phyloP scores from a whole-genome alignment of 2,329 filamentous ascomycete genomes.

The Sarocladium kiliense region DNA sequence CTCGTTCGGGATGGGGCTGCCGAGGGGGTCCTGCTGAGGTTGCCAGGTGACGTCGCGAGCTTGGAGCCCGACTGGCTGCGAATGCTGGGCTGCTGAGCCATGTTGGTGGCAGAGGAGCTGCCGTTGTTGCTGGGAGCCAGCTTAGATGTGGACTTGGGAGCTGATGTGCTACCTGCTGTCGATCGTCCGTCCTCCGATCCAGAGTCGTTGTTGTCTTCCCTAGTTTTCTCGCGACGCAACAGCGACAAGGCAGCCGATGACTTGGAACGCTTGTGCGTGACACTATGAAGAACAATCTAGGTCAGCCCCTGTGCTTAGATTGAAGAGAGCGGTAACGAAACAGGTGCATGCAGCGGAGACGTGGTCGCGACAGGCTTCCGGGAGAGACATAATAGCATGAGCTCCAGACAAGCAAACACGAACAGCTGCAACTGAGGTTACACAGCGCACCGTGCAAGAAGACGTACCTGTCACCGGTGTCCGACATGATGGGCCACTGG shows the following conservation, averaged over 20 bases:
- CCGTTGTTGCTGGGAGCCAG: conserved; percentile 9
- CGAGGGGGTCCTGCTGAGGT: conserved; percentile 37
- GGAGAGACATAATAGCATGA: conserved; percentile 3
- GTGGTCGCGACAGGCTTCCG: conserved; percentile 6
- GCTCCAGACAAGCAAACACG: conserved; percentile 1
- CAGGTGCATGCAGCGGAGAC: conserved; percentile 8
- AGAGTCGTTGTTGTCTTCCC: conserved; percentile 50
- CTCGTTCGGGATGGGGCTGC: conserved; percentile 20
- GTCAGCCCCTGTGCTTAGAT: not conserved
- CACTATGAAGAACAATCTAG: conserved; percentile 13
- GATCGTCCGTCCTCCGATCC: conserved; percentile 45
- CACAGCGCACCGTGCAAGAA: not conserved
- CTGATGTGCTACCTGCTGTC: conserved; percentile 23
- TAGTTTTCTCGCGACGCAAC: conserved; percentile 46
- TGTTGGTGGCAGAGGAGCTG: conserved; percentile 19
- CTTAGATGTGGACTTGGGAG: conserved; percentile 20
- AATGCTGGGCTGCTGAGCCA: conserved; percentile 28
- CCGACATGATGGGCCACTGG: conserved; percentile 25
- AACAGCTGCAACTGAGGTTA: not conserved
- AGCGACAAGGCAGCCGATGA: conserved; percentile 47
- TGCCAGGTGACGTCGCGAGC: conserved; percentile 37
- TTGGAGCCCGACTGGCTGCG: conserved; percentile 39
- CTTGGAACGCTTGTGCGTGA: conserved; percentile 49
- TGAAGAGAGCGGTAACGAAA: not conserved
- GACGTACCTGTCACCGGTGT: conserved; percentile 29